Conservation (phyloP, 75 land plant genomes). For the Cupressus sempervirens region DNA sequence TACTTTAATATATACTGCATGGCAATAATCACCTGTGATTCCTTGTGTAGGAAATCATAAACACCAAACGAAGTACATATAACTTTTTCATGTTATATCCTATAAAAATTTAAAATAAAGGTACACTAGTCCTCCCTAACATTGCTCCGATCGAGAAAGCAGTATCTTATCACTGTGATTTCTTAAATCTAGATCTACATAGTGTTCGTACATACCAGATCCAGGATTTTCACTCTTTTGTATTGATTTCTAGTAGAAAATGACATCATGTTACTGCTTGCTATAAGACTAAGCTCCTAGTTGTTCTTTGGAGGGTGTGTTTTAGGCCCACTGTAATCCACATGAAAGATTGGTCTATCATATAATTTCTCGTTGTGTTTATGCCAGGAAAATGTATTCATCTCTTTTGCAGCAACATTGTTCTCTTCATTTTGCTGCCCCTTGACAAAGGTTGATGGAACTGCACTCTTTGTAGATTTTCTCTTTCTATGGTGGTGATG, state of each 20-base stretch:
- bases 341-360: not conserved
- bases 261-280: not conserved
- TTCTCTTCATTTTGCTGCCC: not conserved
- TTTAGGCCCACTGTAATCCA: slow-evolving; percentile 8
- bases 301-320: slow-evolving; percentile 8
- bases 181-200: not conserved
- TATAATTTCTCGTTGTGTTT: not conserved
- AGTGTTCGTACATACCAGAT: not conserved
- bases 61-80: not conserved
- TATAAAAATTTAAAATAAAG: not conserved
- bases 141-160: not conserved
- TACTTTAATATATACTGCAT: not conserved
- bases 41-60: not conserved
- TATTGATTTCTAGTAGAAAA: not conserved
- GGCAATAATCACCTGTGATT: not conserved
- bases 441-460: not conserved
- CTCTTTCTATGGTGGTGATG: not conserved
- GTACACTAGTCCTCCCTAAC: not conserved
- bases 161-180: not conserved
- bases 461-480: not conserved
- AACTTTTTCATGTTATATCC: not conserved
- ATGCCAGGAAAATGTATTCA: not conserved
- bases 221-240: not conserved
- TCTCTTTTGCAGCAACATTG: not conserved
- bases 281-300: not conserved